These are phyloP conservation scores for Globisporangium mamillatum DNA, from an alignment of 352 stramenopile species.

Conservation along the genomic window DNA sequence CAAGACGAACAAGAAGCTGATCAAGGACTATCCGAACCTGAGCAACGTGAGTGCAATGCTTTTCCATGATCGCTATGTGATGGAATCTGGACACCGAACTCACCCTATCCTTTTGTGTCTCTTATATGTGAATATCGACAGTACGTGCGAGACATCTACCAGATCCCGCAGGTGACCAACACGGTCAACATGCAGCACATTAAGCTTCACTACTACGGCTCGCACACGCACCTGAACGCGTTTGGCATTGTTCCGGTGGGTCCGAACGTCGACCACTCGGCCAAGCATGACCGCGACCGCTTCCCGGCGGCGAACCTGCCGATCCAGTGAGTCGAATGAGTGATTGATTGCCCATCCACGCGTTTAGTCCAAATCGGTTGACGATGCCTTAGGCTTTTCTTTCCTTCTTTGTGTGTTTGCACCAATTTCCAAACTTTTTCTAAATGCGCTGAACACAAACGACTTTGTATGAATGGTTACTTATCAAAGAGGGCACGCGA, in stretches of 20 bases:
- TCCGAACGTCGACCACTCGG: constrained; percentile 44
- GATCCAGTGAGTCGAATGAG: constrained; percentile 19
- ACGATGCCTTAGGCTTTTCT: not conserved
- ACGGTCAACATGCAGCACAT: constrained; percentile 96
- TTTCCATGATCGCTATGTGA: not conserved
- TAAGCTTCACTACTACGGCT: constrained; percentile 96
- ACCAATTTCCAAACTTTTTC: not conserved
- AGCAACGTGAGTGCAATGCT: constrained; percentile 46
- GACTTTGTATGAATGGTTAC: constrained; percentile 7
- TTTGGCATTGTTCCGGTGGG: constrained; percentile 92
- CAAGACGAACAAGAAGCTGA: constrained; percentile 87
- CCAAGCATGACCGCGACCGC: constrained; percentile 65
- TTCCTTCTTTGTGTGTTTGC: not conserved
- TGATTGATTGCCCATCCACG: not conserved
- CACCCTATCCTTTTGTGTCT: not conserved
- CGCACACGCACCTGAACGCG: constrained; percentile 92
- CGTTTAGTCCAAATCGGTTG: not conserved
- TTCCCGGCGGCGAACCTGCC: constrained; percentile 42
- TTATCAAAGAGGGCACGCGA: not conserved
- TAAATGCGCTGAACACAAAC: not conserved
- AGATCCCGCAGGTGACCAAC: constrained; percentile 85
- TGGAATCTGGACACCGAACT: not conserved
- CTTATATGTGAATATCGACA: constrained; percentile 18
- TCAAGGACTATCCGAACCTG: constrained; percentile 88
- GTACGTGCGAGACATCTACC: constrained; percentile 90